Evolutionary conservation across 139 green algal genomes (phyloP).

Genomic region (Closterium sp.): DNA sequence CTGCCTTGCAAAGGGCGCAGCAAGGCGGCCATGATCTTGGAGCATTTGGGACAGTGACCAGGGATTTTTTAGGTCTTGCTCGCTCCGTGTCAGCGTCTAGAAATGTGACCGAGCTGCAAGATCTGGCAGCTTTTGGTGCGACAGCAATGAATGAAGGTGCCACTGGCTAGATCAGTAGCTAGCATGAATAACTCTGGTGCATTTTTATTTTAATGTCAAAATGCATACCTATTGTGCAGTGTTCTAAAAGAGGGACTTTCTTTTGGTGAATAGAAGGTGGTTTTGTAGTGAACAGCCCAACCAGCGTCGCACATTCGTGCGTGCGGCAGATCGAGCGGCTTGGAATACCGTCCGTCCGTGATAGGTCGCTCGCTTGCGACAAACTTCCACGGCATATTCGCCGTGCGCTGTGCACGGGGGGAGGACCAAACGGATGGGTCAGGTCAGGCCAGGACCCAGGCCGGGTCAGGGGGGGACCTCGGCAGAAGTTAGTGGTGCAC

Average conservation of each 20-base stretch:
- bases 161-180: background rate
- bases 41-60: background rate
- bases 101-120: background rate
- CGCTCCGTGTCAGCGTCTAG: background rate
- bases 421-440: too few species aligned
- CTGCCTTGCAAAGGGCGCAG: background rate
- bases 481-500: too few species aligned
- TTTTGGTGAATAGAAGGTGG: too few species aligned
- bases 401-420: too few species aligned
- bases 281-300: background rate
- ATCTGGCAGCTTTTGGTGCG: background rate
- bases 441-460: too few species aligned
- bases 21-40: background rate
- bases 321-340: background rate
- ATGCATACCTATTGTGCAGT: background rate
- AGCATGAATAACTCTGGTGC: background rate
- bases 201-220: background rate
- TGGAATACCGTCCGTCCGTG: background rate
- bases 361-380: background rate
- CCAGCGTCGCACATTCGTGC: background rate
- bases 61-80: background rate
- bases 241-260: background rate
- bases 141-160: background rate
- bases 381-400: too few species aligned
- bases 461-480: too few species aligned